These are phyloP conservation scores for Entophlyctis luteolus DNA, from an alignment of 192 early-diverging fungal genomes.

Conservation along the genomic window DNA sequence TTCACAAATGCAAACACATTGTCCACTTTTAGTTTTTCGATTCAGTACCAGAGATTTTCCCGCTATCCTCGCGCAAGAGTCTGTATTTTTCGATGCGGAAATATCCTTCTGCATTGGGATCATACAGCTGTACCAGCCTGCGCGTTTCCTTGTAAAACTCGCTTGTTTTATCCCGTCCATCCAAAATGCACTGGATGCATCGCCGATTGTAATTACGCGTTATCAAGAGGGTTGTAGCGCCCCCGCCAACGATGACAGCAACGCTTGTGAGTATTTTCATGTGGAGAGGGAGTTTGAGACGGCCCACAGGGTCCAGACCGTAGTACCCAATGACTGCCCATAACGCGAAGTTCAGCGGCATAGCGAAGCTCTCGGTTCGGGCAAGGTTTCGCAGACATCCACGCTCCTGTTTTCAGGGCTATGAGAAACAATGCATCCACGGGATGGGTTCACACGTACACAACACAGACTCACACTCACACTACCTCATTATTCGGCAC, in stretches of 20 bases:
- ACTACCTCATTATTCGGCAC: background rate
- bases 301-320: slow-evolving; percentile 9
- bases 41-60: no score
- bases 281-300: background rate
- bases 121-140: background rate
- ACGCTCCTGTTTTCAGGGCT: background rate
- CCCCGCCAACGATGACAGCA: slow-evolving; percentile 6
- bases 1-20: no score
- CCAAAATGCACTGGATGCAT: slow-evolving; percentile 9
- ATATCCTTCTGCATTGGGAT: slow-evolving; percentile 1
- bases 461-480: no score
- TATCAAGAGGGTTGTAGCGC: background rate
- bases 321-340: slow-evolving; percentile 14
- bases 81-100: slow-evolving; percentile 12
- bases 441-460: no score
- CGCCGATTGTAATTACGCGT: background rate
- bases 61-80: background rate
- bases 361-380: background rate
- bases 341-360: slow-evolving; percentile 12
- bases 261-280: background rate
- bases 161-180: slow-evolving; percentile 13
- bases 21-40: no score
- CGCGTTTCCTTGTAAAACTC: slow-evolving; percentile 11
- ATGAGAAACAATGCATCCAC: no score
- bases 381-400: background rate